These are phyloP conservation scores for Polyporus arcularius DNA, from an alignment of 768 basidiomycete genomes.

Conservation along the genomic window DNA sequence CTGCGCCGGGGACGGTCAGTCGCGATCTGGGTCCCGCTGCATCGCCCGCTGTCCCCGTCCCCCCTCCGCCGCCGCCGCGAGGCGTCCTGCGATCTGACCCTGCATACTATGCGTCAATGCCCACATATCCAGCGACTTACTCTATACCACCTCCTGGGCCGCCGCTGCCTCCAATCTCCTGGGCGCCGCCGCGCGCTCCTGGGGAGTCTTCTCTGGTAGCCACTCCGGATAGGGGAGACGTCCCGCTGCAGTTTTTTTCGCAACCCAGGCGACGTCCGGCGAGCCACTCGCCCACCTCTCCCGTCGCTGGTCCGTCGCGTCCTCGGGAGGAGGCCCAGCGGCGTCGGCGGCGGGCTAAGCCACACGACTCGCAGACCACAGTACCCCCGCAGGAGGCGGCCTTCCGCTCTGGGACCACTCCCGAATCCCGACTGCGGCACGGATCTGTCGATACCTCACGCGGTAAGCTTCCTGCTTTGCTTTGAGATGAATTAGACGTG, in stretches of 20 bases:
- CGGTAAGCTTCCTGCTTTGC: constrained; percentile 4
- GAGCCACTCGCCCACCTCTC: background rate
- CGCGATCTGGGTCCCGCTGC: constrained; percentile 1
- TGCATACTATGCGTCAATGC: constrained; percentile 9
- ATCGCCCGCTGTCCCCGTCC: background rate
- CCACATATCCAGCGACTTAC: background rate
- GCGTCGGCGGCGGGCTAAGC: constrained; percentile 5
- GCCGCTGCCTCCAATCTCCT: constrained; percentile 13
- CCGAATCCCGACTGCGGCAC: background rate
- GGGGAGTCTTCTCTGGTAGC: background rate
- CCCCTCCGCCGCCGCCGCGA: constrained; percentile 4
- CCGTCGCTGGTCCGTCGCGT: constrained; percentile 17
- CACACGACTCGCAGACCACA: constrained; percentile 2
- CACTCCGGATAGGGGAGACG: constrained; percentile 15
- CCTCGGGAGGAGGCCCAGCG: constrained; percentile 3
- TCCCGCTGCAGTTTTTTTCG: background rate
- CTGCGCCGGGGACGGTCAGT: background rate
- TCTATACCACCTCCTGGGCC: constrained; percentile 7
- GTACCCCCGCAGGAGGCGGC: background rate
- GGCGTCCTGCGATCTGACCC: constrained; percentile 12
- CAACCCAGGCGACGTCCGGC: background rate
- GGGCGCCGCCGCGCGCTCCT: constrained; percentile 3
- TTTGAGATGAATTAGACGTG: background rate
- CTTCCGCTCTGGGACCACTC: background rate
- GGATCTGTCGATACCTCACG: background rate